These are phyloP conservation scores for Pseudopithomyces maydicus DNA, from an alignment of 2,329 filamentous ascomycete genomes.

Conservation along the genomic window DNA sequence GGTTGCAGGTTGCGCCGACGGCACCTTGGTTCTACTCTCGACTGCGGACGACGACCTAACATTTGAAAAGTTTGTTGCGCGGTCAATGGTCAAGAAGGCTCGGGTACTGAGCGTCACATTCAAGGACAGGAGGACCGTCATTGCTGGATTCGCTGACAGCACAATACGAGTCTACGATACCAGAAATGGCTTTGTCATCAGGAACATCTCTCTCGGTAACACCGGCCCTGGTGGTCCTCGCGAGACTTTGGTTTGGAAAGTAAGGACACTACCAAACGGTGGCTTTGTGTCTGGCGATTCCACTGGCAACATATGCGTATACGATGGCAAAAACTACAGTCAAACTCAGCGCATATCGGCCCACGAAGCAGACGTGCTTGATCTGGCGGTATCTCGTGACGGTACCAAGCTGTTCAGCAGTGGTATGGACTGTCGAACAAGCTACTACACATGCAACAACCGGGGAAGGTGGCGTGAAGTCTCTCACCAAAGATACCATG, in stretches of 20 bases:
- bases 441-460: conserved; percentile 73
- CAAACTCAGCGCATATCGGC: conserved; percentile 83
- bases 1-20: conserved; percentile 88
- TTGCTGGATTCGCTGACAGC: conserved; percentile 95
- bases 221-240: conserved; percentile 77
- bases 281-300: conserved; percentile 96
- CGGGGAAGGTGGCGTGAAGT: conserved; percentile 73
- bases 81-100: conserved; percentile 80
- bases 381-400: conserved; percentile 80
- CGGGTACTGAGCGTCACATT: conserved; percentile 91
- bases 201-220: conserved; percentile 84
- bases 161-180: conserved; percentile 92
- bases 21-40: conserved; percentile 83
- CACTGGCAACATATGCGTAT: conserved; percentile 89
- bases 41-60: conserved; percentile 82
- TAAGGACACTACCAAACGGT: conserved; percentile 84
- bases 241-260: conserved; percentile 89
- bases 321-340: conserved; percentile 91
- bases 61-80: conserved; percentile 76
- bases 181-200: conserved; percentile 73
- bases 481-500: conserved; percentile 85
- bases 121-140: conserved; percentile 78
- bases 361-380: conserved; percentile 88
- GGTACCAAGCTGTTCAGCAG: conserved; percentile 85
- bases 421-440: conserved; percentile 87